Conservation (phyloP, 2,329 filamentous ascomycete species). For the Calycina herbarum region DNA sequence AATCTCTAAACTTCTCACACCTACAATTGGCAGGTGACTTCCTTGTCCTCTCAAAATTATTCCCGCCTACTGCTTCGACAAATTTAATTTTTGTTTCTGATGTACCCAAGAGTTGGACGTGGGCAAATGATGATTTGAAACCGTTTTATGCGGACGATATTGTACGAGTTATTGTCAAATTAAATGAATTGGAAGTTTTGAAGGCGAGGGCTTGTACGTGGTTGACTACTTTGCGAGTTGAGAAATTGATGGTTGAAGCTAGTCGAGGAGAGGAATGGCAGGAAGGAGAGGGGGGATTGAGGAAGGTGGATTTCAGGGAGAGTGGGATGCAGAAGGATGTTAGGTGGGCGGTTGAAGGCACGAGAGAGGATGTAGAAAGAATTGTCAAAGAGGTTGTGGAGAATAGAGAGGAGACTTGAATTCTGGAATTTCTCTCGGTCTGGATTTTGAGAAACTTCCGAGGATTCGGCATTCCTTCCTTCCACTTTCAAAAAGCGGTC, state of each 20-base stretch:
- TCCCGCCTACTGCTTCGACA: neutral
- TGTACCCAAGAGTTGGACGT: constrained; percentile 21
- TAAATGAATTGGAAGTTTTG: constrained; percentile 22
- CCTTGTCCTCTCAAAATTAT: constrained; percentile 5
- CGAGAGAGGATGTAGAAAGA: constrained; percentile 16
- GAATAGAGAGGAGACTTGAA: neutral
- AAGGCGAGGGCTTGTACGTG: constrained; percentile 20
- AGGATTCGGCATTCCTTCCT: no score
- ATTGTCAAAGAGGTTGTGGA: constrained; percentile 8
- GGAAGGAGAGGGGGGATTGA: neutral
- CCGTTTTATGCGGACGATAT: constrained; percentile 24
- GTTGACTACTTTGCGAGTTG: constrained; percentile 18
- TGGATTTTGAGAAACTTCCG: no score
- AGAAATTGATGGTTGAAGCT: constrained; percentile 12
- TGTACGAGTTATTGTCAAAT: constrained; percentile 15
- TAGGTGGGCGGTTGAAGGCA: constrained; percentile 26
- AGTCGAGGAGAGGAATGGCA: constrained; percentile 8
- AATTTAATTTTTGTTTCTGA: constrained; percentile 16
- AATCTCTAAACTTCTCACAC: constrained; percentile 24
- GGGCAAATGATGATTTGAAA: constrained; percentile 14
- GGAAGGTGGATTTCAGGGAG: constrained; percentile 25
- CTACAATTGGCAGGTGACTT: constrained; percentile 27
- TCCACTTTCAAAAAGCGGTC: no score
- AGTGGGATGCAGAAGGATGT: constrained; percentile 23
- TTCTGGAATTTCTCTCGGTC: no score